Conservation (phyloP, 1,139 yeast species). For the Protomyces lactucae-debilis region DNA sequence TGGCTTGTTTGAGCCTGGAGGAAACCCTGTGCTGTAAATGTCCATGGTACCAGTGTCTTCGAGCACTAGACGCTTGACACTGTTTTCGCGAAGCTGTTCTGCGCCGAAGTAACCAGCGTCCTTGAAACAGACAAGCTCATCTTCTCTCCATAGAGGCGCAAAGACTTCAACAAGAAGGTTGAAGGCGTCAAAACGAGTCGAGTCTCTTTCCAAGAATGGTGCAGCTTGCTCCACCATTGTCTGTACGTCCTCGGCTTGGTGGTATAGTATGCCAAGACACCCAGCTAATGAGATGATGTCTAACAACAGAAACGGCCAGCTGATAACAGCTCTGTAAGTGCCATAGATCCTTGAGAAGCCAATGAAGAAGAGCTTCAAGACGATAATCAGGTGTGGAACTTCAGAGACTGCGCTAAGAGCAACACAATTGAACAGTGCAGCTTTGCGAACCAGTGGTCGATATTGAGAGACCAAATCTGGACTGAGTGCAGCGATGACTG, state of each 20-base stretch:
- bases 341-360: constrained; percentile 1
- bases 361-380: constrained; percentile 1
- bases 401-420: background rate
- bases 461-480: background rate
- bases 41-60: constrained; percentile 4
- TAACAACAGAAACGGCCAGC: constrained; percentile 8
- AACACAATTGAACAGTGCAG: background rate
- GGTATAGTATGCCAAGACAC: background rate
- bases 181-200: background rate
- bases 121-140: background rate
- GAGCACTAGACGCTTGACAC: background rate
- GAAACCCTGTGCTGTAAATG: background rate
- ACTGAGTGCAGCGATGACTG: constrained; percentile 2
- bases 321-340: background rate
- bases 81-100: background rate
- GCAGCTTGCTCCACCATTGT: background rate
- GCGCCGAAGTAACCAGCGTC: background rate
- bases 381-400: constrained; percentile 14
- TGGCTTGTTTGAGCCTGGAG: background rate
- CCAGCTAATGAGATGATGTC: constrained; percentile 9
- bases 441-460: background rate
- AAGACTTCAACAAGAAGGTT: background rate
- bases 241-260: constrained; percentile 4
- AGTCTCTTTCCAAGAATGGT: background rate
- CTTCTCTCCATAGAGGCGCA: background rate